Evolutionary conservation across 345 rosid species (phyloP).

Genomic region (Citrus inodora): DNA sequence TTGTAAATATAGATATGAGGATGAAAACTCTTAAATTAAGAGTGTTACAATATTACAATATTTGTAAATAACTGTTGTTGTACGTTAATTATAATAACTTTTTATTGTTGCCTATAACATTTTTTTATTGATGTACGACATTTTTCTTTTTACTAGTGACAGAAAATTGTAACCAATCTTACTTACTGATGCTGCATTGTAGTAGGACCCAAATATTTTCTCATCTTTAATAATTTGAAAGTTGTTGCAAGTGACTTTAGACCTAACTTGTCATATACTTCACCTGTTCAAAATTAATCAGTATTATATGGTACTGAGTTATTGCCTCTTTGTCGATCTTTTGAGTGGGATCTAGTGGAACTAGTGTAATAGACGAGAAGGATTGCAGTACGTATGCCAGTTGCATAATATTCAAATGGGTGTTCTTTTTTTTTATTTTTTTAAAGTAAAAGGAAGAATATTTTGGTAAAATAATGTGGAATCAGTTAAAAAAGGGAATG

Average conservation of each 20-base stretch:
- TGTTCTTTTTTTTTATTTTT: not conserved
- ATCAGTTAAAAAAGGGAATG: not conserved
- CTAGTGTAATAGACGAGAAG: not conserved
- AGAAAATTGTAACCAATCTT: too few species aligned
- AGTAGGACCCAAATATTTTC: too few species aligned
- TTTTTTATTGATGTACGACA: too few species aligned
- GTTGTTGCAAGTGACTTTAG: not conserved
- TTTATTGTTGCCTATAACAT: too few species aligned
- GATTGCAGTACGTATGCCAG: not conserved
- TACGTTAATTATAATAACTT: too few species aligned
- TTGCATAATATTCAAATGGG: not conserved
- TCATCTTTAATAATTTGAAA: too few species aligned
- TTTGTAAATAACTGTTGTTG: too few species aligned
- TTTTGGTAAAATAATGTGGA: not conserved
- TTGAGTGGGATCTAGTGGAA: conserved; percentile 9
- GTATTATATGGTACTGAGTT: not conserved
- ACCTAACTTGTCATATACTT: not conserved
- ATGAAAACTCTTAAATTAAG: too few species aligned
- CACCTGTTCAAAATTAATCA: not conserved
- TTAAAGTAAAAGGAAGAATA: not conserved
- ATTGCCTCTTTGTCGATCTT: not conserved
- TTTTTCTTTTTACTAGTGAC: too few species aligned
- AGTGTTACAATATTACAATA: too few species aligned
- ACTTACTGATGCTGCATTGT: too few species aligned
- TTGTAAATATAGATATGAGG: too few species aligned